Evolutionary conservation across 129 eudicot species (phyloP).

Genomic region (Chrysanthemum seticuspe): DNA sequence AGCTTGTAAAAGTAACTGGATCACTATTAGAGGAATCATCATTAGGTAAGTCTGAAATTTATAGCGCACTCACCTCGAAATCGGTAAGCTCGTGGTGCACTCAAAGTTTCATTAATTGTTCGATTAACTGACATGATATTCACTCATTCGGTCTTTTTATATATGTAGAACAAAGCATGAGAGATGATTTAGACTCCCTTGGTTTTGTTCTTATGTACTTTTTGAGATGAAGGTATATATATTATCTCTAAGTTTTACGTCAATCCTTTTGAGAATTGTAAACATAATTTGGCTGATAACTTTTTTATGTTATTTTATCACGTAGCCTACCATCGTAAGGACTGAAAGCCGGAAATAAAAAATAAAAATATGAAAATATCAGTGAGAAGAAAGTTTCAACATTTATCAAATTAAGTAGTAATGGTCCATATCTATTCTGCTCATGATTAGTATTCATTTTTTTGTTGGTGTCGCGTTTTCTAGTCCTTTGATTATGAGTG

Average conservation of each 20-base stretch:
- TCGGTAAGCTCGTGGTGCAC: conserved; percentile 19
- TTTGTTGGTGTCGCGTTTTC: not conserved
- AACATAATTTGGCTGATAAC: not conserved
- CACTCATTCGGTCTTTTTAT: conserved; percentile 3
- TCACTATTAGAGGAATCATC: conserved; percentile 47
- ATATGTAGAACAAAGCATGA: conserved; percentile 84
- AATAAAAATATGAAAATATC: conserved; percentile 74
- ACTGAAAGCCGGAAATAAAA: conserved; percentile 90
- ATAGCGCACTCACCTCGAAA: conserved; percentile 39
- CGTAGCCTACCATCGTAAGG: conserved; percentile 95
- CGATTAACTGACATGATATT: not conserved
- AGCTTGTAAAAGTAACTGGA: conserved; percentile 46
- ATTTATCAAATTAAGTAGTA: conserved; percentile 69
- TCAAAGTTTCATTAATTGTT: not conserved
- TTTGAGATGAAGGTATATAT: conserved; percentile 83
- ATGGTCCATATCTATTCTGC: not conserved
- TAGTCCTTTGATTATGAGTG: not conserved
- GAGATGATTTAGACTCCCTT: conserved; percentile 93
- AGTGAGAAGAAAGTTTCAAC: conserved; percentile 89
- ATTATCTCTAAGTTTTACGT: not conserved
- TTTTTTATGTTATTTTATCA: not conserved
- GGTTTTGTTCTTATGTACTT: conserved; percentile 93
- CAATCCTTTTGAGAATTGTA: not conserved
- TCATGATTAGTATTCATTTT: not conserved
- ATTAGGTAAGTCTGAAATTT: conserved; percentile 43